These are phyloP conservation scores for Heliosperma pusillum DNA, from an alignment of 148 eudicot species.

Conservation along the genomic window DNA sequence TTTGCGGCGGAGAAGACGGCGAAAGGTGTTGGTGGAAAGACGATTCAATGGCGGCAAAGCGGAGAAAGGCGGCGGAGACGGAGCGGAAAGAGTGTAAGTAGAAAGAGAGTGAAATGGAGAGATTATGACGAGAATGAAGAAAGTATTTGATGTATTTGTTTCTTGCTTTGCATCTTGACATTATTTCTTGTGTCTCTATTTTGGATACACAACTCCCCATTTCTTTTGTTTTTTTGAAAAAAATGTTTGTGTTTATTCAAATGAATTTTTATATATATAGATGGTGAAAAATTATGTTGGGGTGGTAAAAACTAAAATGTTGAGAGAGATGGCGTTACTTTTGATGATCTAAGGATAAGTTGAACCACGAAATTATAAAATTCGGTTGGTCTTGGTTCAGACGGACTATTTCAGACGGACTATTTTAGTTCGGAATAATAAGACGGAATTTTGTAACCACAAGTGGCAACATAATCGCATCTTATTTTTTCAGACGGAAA, in stretches of 20 bases:
- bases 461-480: too few species aligned
- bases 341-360: not conserved
- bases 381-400: too few species aligned
- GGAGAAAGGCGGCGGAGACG: slow-evolving; percentile 70
- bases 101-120: slow-evolving; percentile 62
- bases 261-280: not conserved
- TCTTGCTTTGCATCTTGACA: slow-evolving; percentile 73
- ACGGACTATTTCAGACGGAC: too few species aligned
- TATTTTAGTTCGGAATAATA: not conserved
- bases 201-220: slow-evolving; percentile 87
- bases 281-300: not conserved
- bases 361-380: not conserved
- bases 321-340: not conserved
- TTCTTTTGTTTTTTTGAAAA: slow-evolving; percentile 10
- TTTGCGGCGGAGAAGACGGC: slow-evolving; percentile 37
- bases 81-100: slow-evolving; percentile 58
- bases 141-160: slow-evolving; percentile 80
- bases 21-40: slow-evolving; percentile 42
- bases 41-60: slow-evolving; percentile 67
- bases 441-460: too few species aligned
- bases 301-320: not conserved
- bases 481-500: too few species aligned
- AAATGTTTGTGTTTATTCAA: not conserved
- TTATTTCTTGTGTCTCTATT: slow-evolving; percentile 72
- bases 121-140: slow-evolving; percentile 54